Percentiles rank a stretch among this genome's conserved stretches.
Evolutionary conservation across 371 early-diverging fungal genomes (phyloP).

Genomic region (Entomophthora muscae): DNA sequence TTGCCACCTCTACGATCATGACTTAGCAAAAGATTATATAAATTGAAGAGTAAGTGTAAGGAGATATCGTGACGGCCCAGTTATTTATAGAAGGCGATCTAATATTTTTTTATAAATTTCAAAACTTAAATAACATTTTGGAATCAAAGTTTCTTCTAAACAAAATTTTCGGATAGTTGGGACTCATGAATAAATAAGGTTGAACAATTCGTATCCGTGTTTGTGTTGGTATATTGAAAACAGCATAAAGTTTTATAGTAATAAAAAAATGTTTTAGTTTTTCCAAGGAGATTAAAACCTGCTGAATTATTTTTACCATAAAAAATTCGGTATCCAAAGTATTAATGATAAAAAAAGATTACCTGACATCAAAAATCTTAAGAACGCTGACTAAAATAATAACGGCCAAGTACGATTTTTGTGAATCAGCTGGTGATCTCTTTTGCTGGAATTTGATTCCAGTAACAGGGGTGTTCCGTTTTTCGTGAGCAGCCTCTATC

Average conservation of each 20-base stretch:
- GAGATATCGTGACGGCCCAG: too few relatives aligned
- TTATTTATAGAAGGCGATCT: too few relatives aligned
- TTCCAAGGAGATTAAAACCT: background rate
- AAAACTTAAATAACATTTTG: too few relatives aligned
- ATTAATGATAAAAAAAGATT: background rate
- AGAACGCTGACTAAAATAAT: background rate
- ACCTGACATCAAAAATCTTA: background rate
- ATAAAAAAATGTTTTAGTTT: background rate
- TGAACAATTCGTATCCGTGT: too few relatives aligned
- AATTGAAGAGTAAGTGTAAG: too few relatives aligned
- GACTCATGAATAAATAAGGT: too few relatives aligned
- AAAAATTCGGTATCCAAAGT: background rate
- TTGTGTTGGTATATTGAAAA: background rate
- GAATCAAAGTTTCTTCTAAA: too few relatives aligned
- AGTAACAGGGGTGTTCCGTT: background rate
- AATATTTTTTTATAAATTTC: too few relatives aligned
- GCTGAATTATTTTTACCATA: background rate
- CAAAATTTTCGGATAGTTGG: too few relatives aligned
- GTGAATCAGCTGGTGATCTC: background rate
- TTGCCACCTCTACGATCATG: background rate
- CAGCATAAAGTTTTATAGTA: background rate
- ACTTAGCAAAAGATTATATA: background rate
- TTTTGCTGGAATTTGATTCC: background rate
- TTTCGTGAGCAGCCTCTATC: too few relatives aligned
- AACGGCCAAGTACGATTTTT: background rate